Conservation (phyloP, 1,139 yeast genomes). For the Blastobotrys illinoisensis region DNA sequence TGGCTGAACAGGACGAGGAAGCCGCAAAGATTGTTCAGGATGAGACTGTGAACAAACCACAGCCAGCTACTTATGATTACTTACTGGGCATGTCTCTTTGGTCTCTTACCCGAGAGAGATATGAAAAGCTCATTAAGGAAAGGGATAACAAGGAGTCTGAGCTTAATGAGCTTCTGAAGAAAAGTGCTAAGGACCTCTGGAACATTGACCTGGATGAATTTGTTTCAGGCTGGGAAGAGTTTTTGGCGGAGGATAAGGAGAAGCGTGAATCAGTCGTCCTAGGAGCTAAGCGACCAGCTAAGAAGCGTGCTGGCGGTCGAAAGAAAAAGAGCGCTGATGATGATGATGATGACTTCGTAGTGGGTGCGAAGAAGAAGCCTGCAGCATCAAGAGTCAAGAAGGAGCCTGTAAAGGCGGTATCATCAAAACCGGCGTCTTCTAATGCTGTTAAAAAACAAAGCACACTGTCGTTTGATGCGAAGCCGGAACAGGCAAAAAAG, state of each 20-base stretch:
- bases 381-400: conserved; percentile 12
- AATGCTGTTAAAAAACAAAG: conserved; percentile 1
- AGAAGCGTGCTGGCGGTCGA: conserved; percentile 17
- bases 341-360: conserved; percentile 19
- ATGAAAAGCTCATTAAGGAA: conserved; percentile 70
- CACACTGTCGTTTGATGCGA: neutral
- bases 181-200: conserved; percentile 88
- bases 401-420: conserved; percentile 3
- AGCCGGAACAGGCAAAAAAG: conserved; percentile 4
- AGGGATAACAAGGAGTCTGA: conserved; percentile 68
- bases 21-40: conserved; percentile 37
- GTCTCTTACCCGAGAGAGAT: conserved; percentile 87
- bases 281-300: conserved; percentile 18
- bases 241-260: conserved; percentile 50
- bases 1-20: conserved; percentile 32
- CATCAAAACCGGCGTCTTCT: neutral
- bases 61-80: conserved; percentile 35
- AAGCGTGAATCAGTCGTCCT: conserved; percentile 28
- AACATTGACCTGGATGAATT: conserved; percentile 72
- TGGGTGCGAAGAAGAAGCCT: conserved; percentile 15
- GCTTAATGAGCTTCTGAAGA: conserved; percentile 56
- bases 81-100: conserved; percentile 81
- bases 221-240: conserved; percentile 57
- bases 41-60: conserved; percentile 33
- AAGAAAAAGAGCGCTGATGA: conserved; percentile 11